phyloP scores from a whole-genome alignment of 805 yeast genomes.

The Clavispora vitiphila region DNA sequence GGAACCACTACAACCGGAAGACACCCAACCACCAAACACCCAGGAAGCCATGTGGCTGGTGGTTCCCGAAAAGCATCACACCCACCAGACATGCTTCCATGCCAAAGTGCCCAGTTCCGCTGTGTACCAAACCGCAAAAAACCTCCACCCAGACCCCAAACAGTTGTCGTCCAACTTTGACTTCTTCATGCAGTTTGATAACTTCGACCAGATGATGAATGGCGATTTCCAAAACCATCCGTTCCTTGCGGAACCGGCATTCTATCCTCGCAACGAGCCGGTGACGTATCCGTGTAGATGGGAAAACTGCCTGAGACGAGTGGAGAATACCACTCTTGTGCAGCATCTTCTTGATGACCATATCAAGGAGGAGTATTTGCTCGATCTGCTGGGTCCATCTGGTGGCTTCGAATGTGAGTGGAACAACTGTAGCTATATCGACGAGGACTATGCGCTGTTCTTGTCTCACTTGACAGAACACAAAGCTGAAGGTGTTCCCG shows the following conservation, averaged over 20 bases:
- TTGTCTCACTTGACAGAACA: conserved; percentile 48
- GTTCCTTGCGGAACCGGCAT: neutral
- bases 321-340: conserved; percentile 29
- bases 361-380: conserved; percentile 42
- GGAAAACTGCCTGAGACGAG: conserved; percentile 53
- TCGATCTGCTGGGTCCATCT: conserved; percentile 5
- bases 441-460: conserved; percentile 48
- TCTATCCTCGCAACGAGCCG: neutral
- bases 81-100: conserved; percentile 43
- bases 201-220: conserved; percentile 17
- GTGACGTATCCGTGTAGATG: conserved; percentile 49
- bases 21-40: neutral
- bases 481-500: conserved; percentile 7
- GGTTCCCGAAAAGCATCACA: conserved; percentile 13
- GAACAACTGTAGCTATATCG: conserved; percentile 61
- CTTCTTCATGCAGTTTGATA: conserved; percentile 32
- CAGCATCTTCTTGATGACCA: conserved; percentile 45
- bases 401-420: conserved; percentile 58
- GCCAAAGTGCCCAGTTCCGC: conserved; percentile 32
- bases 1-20: neutral
- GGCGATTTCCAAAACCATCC: neutral
- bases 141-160: conserved; percentile 1
- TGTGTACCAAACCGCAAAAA: neutral
- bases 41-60: neutral
- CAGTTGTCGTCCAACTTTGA: conserved; percentile 31